phyloP scores from a whole-genome alignment of 306 rosid species.

The Pyrus communis region DNA sequence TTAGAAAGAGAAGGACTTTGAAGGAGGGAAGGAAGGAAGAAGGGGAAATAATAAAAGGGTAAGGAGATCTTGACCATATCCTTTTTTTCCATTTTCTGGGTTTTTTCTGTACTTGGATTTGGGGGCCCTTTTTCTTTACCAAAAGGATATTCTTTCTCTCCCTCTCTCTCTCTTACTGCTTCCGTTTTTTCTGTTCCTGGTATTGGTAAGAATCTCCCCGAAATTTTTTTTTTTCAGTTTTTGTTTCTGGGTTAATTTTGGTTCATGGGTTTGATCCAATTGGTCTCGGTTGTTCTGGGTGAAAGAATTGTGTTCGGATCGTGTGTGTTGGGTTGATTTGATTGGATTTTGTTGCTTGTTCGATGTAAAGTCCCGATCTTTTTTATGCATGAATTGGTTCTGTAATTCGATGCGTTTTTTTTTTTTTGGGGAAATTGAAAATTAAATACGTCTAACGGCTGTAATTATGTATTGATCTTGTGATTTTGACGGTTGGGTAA shows the following conservation, averaged over 20 bases:
- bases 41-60: constrained; percentile 4
- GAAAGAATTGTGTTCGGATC: not conserved
- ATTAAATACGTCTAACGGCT: not conserved
- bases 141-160: constrained; percentile 33
- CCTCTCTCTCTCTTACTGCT: constrained; percentile 1
- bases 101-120: constrained; percentile 24
- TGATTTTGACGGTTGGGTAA: not conserved
- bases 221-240: not conserved
- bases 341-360: not conserved
- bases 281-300: constrained; percentile 13
- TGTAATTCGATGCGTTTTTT: not conserved
- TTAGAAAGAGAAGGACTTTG: constrained; percentile 15
- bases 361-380: not conserved
- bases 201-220: constrained; percentile 26
- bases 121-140: constrained; percentile 32
- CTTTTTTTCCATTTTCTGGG: not conserved
- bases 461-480: constrained; percentile 6
- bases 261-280: constrained; percentile 4
- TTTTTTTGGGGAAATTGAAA: not conserved
- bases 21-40: not conserved
- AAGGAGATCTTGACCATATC: constrained; percentile 33
- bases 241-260: not conserved
- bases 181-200: constrained; percentile 18
- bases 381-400: not conserved
- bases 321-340: not conserved